These are phyloP conservation scores for Carallia pectinifolia DNA, from an alignment of 345 rosid genomes.

Conservation along the genomic window DNA sequence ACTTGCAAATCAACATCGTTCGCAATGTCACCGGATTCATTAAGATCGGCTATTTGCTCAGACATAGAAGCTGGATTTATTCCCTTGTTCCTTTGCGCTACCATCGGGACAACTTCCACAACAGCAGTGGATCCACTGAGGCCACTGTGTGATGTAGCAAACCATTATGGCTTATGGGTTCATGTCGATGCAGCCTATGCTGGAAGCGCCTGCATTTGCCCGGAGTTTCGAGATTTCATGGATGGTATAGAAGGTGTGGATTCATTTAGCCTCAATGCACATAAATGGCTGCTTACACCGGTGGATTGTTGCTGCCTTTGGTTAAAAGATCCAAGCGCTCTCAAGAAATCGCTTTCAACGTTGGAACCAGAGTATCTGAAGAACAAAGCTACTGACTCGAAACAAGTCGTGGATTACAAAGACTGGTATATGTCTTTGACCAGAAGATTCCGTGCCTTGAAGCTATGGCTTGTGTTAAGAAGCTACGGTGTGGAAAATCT, in stretches of 20 bases:
- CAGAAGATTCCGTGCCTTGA: constrained; percentile 47
- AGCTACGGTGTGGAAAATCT: constrained; percentile 16
- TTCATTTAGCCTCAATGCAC: constrained; percentile 54
- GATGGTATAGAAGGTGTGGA: constrained; percentile 45
- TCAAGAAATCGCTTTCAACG: constrained; percentile 37
- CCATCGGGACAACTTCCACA: constrained; percentile 40
- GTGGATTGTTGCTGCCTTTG: constrained; percentile 57
- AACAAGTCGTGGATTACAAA: constrained; percentile 43
- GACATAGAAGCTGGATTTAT: constrained; percentile 27
- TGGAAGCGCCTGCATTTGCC: constrained; percentile 48
- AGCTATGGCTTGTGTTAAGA: constrained; percentile 51
- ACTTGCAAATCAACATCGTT: constrained; percentile 29
- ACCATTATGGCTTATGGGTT: constrained; percentile 36
- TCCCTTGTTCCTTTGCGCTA: constrained; percentile 37
- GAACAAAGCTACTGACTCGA: constrained; percentile 31
- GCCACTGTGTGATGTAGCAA: constrained; percentile 17
- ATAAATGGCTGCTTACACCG: constrained; percentile 50
- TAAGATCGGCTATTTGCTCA: constrained; percentile 3
- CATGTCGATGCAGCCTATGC: constrained; percentile 57
- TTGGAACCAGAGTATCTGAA: constrained; percentile 39
- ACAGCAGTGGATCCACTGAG: constrained; percentile 32
- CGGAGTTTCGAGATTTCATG: constrained; percentile 41
- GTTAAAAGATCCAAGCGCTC: constrained; percentile 48
- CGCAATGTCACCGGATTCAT: constrained; percentile 13
- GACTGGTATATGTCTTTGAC: constrained; percentile 60